Base-by-base conservation (phyloP, 306 rosid genomes). In the Mimosa pudica region DNA sequence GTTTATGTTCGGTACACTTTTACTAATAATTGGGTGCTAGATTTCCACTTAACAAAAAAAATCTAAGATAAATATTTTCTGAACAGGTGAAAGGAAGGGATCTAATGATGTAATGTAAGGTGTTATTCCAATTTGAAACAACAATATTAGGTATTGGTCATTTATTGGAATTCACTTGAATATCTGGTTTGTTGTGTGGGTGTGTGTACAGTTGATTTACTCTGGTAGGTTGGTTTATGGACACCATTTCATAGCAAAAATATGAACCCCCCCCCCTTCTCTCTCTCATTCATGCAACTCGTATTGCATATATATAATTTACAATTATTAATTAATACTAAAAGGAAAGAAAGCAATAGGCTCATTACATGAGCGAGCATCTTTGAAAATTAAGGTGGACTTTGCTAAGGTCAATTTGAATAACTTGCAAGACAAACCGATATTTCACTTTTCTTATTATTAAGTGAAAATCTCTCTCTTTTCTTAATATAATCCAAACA, bases 161-260 rank as follows among this genome's bases (percentile, higher is more conserved):
- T 67, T 57, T 68, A 71, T 75, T 81, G 55, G 6, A 38, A 68
- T 57, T 57, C 63, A 81, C 71, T 57, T 8, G 3, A 66, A 2
- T 5, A 2, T 38, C 42, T 38, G 42, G 42, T 38, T 38, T 2
- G 42, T 38, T 38, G 42, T 38, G 42, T 38, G 42, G 42, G 5
- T 38, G 42, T 38, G 42, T 38, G 5, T 24, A 46, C 9, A 4
- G 48, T 45, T 45, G 48, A 3, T 46, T 8, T 46, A 8, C 2
- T 45, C 48, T 7, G 3, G 48, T 45, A 1, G 48, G 49, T 48
- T 48, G 52, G 14, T 48, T 10, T 48, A 1, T 11, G 3, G 52
- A 12, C 17, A 17, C 54, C 54, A 17, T 49, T 49, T 49, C 54
- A 49, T 49, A 3, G 54, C 14, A 38, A 38, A 38, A 38, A 38